phyloP scores from a whole-genome alignment of 805 yeast genomes.

The Cyberlindnera maritima region DNA sequence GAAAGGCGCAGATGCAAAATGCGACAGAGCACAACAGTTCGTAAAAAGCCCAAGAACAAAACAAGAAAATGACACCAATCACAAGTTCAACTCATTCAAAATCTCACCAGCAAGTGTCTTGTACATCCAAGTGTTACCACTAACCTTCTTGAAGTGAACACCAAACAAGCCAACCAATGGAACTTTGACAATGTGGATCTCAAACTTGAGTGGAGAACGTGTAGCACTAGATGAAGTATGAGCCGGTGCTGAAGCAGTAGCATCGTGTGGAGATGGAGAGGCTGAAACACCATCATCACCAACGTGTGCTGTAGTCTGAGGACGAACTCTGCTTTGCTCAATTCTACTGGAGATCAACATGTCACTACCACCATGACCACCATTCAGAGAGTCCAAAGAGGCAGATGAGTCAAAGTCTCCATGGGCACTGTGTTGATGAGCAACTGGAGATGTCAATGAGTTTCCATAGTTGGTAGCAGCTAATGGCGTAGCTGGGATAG shows the following conservation, averaged over 20 bases:
- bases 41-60: too few species aligned
- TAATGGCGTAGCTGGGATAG: slow-evolving; percentile 55
- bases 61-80: background rate
- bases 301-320: slow-evolving; percentile 1
- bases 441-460: slow-evolving; percentile 28
- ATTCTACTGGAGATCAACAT: slow-evolving; percentile 59
- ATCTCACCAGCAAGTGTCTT: slow-evolving; percentile 87
- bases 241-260: background rate
- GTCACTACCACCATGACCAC: slow-evolving; percentile 40
- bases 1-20: too few species aligned
- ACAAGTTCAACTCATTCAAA: slow-evolving; percentile 36
- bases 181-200: slow-evolving; percentile 87
- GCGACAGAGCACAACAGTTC: too few species aligned
- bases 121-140: slow-evolving; percentile 95
- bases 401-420: slow-evolving; percentile 40
- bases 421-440: slow-evolving; percentile 29
- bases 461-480: slow-evolving; percentile 34
- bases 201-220: slow-evolving; percentile 76
- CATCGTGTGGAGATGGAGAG: background rate
- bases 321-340: slow-evolving; percentile 40
- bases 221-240: slow-evolving; percentile 20
- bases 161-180: slow-evolving; percentile 89
- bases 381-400: slow-evolving; percentile 62
- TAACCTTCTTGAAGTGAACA: slow-evolving; percentile 88
- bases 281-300: slow-evolving; percentile 3